Evolutionary conservation across 2,329 filamentous ascomycete genomes (phyloP).

Genomic region (Chrysosporium queenslandicum): DNA sequence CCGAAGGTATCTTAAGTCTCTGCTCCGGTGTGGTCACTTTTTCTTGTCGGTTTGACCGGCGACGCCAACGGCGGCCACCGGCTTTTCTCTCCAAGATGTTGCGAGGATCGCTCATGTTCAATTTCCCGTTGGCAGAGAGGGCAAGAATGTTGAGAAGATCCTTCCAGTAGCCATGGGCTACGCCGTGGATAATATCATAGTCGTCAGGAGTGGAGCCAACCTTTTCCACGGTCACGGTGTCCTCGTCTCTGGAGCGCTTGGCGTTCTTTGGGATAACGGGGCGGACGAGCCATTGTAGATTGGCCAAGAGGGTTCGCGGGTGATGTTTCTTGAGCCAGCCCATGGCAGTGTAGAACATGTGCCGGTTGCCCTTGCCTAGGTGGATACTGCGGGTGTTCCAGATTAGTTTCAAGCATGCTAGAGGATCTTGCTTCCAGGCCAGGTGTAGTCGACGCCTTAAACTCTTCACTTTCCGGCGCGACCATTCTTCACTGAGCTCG

Average conservation of each 20-base stretch:
- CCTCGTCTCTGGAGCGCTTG: constrained; percentile 31
- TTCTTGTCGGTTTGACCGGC: too few species aligned
- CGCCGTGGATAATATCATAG: constrained; percentile 40
- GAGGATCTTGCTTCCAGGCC: constrained; percentile 43
- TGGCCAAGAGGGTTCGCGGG: constrained; percentile 45
- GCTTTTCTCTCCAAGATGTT: too few species aligned
- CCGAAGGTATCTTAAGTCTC: too few species aligned
- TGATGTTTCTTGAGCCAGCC: constrained; percentile 50
- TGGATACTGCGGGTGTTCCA: constrained; percentile 54
- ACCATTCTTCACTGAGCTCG: constrained; percentile 38
- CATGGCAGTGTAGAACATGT: constrained; percentile 44
- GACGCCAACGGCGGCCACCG: too few species aligned
- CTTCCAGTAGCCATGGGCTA: constrained; percentile 54
- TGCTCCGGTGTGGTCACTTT: too few species aligned
- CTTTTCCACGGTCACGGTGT: constrained; percentile 28
- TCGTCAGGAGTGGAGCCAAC: constrained; percentile 27
- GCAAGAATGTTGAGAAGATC: constrained; percentile 50
- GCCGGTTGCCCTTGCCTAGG: constrained; percentile 45
- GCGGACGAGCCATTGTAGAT: constrained; percentile 47
- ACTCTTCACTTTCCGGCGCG: constrained; percentile 24
- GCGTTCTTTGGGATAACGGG: constrained; percentile 48
- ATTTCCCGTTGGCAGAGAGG: constrained; percentile 41
- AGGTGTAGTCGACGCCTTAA: constrained; percentile 37
- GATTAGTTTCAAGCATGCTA: constrained; percentile 48
- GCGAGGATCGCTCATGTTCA: constrained; percentile 36